These are phyloP conservation scores for Betula pendula DNA, from an alignment of 306 rosid species.

Conservation along the genomic window DNA sequence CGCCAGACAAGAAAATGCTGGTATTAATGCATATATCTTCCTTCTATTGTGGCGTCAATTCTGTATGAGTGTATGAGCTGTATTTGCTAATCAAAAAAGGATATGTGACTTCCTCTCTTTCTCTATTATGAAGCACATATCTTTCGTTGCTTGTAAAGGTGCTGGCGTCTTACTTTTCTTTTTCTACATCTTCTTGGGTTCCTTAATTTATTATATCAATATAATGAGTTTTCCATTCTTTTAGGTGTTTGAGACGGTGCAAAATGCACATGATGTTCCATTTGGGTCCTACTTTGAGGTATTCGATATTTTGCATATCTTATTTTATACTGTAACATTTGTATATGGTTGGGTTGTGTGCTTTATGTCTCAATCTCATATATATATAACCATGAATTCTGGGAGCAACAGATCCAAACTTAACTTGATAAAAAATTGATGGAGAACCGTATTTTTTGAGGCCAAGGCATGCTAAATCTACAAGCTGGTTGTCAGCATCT, in stretches of 20 bases:
- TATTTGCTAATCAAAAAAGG: not conserved
- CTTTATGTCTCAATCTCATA: not conserved
- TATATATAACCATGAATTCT: not conserved
- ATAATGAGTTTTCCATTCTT: slow-evolving; percentile 27
- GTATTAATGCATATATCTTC: slow-evolving; percentile 44
- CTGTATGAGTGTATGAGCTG: not conserved
- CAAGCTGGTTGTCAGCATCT: not conserved
- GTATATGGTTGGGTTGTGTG: slow-evolving; percentile 6
- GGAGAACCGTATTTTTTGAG: not conserved
- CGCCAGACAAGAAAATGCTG: slow-evolving; percentile 74
- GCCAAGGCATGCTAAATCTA: not conserved
- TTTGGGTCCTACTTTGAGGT: slow-evolving; percentile 97
- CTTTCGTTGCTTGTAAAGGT: not conserved
- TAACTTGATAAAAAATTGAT: not conserved
- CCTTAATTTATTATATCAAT: not conserved
- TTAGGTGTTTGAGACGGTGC: slow-evolving; percentile 94
- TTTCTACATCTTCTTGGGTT: not conserved
- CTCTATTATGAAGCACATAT: not conserved
- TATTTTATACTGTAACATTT: not conserved
- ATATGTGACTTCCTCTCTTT: not conserved
- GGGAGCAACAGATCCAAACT: not conserved
- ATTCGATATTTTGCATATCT: slow-evolving; percentile 24
- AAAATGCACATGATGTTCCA: slow-evolving; percentile 98
- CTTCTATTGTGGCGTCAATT: slow-evolving; percentile 1
- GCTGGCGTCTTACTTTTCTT: not conserved